Conservation (phyloP, 2,329 filamentous ascomycete genomes). For the Hypoxylon sp. region DNA sequence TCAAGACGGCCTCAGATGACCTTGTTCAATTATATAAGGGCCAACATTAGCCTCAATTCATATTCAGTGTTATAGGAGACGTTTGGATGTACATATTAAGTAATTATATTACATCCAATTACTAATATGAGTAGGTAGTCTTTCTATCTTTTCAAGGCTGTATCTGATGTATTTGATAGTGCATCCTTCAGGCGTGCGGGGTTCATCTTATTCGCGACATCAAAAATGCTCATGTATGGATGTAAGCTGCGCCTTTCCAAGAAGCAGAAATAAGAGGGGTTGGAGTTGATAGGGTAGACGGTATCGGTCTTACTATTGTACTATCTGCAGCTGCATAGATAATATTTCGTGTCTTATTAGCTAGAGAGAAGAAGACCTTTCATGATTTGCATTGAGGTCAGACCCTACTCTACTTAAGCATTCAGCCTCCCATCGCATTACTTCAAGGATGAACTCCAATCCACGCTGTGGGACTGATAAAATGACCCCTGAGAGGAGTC, state of each 20-base stretch:
- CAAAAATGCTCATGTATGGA: neutral
- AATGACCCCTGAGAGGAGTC: neutral
- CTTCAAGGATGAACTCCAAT: neutral
- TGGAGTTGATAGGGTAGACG: too few relatives aligned
- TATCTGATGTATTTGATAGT: too few relatives aligned
- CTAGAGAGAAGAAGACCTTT: neutral
- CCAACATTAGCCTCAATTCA: neutral
- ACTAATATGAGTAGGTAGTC: neutral
- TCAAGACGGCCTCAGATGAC: slow-evolving; percentile 34
- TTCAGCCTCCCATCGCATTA: neutral
- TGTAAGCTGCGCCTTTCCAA: too few relatives aligned
- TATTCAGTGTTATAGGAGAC: neutral
- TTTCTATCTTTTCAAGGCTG: too few relatives aligned
- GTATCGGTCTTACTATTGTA: neutral
- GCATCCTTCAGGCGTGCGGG: neutral
- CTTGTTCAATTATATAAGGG: slow-evolving; percentile 29
- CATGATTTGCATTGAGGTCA: neutral
- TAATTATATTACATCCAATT: neutral
- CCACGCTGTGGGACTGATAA: neutral
- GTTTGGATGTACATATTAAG: neutral
- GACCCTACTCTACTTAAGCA: neutral
- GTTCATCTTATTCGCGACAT: neutral
- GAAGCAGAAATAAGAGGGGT: too few relatives aligned
- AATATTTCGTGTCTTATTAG: neutral
- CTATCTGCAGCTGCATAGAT: neutral